Base-by-base conservation (phyloP, 768 basidiomycete species). In the Tylopilus cervinicoccineus region DNA sequence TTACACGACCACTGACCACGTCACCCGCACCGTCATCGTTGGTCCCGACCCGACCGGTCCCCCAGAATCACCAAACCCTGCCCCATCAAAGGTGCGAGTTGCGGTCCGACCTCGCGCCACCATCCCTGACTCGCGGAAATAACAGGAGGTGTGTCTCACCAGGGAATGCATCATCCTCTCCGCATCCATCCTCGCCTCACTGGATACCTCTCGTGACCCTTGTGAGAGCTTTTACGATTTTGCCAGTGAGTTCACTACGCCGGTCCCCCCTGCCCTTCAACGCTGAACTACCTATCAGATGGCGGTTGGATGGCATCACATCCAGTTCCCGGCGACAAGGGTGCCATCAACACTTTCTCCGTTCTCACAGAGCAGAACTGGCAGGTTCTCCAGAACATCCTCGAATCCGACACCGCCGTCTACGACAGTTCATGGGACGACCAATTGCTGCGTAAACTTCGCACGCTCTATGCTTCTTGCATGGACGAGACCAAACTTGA, bases 151-250 rank as follows among this genome's bases (percentile, higher is more conserved):
- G 5, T 99, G 96, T 70, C 65, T 88, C 23, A 83, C 86, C 12
- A 63, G 84, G 5, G 78, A 84, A 53, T 99, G 96, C 63, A 84
- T 98, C 42, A 70, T 81, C 28, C 76, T 95, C 12, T 84, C 95
- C 10, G 88, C 91, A 1, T 77, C 83, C 0, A 87, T 99, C 50
- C 70, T 98, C 13, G 79, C 84, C 17, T 82, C 82, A 1, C 68
- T 98, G 19, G 94, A 99, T 62, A 77, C 77, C 10, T 73, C 81
- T 9, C 77, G 86, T 55, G 93, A 98, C 62, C 96, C 96, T 0
- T 99, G 96, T 67, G 89, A 97, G 56, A 86, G 93, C 68, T 96
- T 97, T 66, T 97, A 93, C 62, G 80, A 86, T 54, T 98, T 84
- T 69, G 83, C 93, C 10, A 94, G 93, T 94, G 60, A 59, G 90